These are phyloP conservation scores for Lasiosphaeria ovina DNA, from an alignment of 495 filamentous ascomycete species.

Conservation along the genomic window DNA sequence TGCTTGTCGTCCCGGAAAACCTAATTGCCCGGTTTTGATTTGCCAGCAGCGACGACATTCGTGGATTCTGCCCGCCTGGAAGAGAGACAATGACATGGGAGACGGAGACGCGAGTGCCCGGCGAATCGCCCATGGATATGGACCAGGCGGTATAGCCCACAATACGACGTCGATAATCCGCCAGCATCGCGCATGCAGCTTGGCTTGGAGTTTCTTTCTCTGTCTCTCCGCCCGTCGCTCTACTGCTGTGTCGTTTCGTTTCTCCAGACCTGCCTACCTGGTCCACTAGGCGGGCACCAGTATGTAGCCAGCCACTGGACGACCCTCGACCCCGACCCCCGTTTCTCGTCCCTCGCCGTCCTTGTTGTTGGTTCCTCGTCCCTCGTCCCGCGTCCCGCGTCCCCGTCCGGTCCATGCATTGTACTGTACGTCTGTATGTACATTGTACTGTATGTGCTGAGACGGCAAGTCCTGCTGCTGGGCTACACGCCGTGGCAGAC, in stretches of 20 bases:
- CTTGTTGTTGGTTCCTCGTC: constrained; percentile 4
- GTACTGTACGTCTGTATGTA: too few species aligned
- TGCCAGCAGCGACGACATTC: constrained; percentile 19
- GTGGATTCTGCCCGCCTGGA: constrained; percentile 5
- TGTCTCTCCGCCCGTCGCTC: background rate
- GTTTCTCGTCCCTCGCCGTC: background rate
- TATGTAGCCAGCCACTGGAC: too few species aligned
- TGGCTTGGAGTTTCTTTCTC: constrained; percentile 4
- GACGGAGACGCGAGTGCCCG: constrained; percentile 10
- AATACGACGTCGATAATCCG: constrained; percentile 12
- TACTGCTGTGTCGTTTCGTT: background rate
- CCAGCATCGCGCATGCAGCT: constrained; percentile 13
- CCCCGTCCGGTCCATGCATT: constrained; percentile 33
- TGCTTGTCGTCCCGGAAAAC: constrained; percentile 23
- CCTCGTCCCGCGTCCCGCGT: constrained; percentile 12
- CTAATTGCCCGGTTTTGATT: constrained; percentile 33
- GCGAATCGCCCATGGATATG: constrained; percentile 30
- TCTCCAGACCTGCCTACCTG: background rate
- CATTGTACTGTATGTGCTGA: constrained; percentile 27
- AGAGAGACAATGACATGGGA: constrained; percentile 11
- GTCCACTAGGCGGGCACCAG: too few species aligned
- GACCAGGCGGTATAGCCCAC: constrained; percentile 21
- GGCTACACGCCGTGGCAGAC: constrained; percentile 23
- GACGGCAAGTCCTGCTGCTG: constrained; percentile 31
- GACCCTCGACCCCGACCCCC: too few species aligned